These are phyloP conservation scores for Eremochloa ophiuroides DNA, from an alignment of 176 grass and related monocot species.

Conservation along the genomic window DNA sequence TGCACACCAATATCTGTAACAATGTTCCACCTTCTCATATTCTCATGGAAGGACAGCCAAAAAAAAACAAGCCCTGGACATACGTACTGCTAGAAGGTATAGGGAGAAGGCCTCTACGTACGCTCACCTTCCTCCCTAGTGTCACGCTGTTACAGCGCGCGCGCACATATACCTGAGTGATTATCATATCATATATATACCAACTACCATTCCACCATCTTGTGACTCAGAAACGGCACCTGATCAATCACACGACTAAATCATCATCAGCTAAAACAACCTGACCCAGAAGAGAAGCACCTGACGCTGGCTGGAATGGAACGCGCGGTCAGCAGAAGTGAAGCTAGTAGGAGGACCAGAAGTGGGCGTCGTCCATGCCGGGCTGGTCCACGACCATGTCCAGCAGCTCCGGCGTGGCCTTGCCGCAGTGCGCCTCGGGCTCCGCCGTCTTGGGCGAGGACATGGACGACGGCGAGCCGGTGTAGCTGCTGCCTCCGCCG, in stretches of 20 bases:
- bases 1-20: slow-evolving; percentile 17
- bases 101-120: slow-evolving; percentile 24
- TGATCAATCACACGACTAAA: slow-evolving; percentile 36
- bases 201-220: slow-evolving; percentile 21
- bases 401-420: slow-evolving; percentile 25
- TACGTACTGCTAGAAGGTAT: slow-evolving; percentile 21
- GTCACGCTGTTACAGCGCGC: slow-evolving; percentile 24
- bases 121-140: slow-evolving; percentile 16
- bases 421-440: slow-evolving; percentile 28
- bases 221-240: slow-evolving; percentile 33
- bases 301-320: no score
- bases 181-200: slow-evolving; percentile 14
- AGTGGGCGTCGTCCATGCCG: slow-evolving; percentile 18
- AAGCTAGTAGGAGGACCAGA: slow-evolving; percentile 64
- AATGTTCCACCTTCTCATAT: slow-evolving; percentile 23
- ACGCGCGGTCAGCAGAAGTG: no score
- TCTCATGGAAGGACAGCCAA: slow-evolving; percentile 25
- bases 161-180: slow-evolving; percentile 24
- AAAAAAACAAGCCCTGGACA: slow-evolving; percentile 16
- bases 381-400: slow-evolving; percentile 36
- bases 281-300: background rate
- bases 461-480: slow-evolving; percentile 52
- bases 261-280: slow-evolving; percentile 27
- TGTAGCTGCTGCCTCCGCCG: slow-evolving; percentile 20
- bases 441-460: slow-evolving; percentile 39